phyloP scores from a whole-genome alignment of 225 moss, liverwort and hornwort genomes.

The Anthoceros angustus region DNA sequence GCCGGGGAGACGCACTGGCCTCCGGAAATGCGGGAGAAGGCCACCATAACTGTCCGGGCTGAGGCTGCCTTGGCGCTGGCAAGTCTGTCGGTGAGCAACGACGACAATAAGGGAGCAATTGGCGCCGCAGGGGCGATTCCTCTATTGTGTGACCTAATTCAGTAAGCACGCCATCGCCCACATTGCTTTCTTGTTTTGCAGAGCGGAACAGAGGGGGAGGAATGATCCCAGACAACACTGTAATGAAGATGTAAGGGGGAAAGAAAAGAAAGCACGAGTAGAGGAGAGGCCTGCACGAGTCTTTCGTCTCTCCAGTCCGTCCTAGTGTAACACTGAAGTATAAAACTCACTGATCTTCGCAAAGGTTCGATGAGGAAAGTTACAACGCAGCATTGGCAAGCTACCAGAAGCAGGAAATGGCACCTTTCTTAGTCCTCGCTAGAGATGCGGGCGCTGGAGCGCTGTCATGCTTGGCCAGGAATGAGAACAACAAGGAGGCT shows the following conservation, averaged over 20 bases:
- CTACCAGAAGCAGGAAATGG: conserved; percentile 44
- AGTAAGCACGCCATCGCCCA: conserved; percentile 24
- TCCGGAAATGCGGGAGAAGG: conserved; percentile 42
- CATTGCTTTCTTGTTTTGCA: not conserved
- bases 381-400: conserved; percentile 15
- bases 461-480: conserved; percentile 53
- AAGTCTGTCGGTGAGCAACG: conserved; percentile 48
- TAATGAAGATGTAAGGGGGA: not conserved
- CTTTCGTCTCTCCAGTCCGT: conserved; percentile 3
- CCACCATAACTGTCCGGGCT: conserved; percentile 54
- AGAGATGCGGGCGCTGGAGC: conserved; percentile 51
- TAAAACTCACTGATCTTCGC: not conserved
- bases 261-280: not conserved
- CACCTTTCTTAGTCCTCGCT: conserved; percentile 45
- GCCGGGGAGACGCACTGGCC: conserved; percentile 65
- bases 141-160: conserved; percentile 55
- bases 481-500: conserved; percentile 43
- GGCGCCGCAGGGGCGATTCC: conserved; percentile 51
- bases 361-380: conserved; percentile 39
- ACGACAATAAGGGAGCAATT: conserved; percentile 50
- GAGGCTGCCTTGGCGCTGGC: conserved; percentile 64
- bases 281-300: not conserved
- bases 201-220: not conserved
- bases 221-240: not conserved
- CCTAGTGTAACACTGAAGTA: conserved; percentile 7